These are phyloP conservation scores for Chaetomium tenue DNA, from an alignment of 495 filamentous ascomycete species.

Conservation along the genomic window DNA sequence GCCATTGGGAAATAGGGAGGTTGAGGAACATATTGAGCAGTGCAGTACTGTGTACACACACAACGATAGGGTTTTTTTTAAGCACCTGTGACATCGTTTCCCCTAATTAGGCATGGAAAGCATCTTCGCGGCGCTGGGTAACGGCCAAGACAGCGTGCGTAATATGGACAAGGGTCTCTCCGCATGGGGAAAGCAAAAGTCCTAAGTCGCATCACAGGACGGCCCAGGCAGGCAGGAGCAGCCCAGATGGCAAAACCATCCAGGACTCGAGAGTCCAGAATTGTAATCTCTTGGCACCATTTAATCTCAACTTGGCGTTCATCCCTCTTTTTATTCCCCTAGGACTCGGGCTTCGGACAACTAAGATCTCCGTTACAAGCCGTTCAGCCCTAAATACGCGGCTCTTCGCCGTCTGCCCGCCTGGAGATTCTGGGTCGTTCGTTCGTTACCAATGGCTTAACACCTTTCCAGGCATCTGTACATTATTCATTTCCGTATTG, in stretches of 20 bases:
- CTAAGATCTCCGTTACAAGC: neutral
- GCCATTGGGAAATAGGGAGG: no score
- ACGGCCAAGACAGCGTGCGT: no score
- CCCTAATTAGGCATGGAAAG: no score
- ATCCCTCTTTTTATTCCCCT: neutral
- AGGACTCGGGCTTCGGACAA: conserved; percentile 10
- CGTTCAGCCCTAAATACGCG: neutral
- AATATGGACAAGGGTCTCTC: no score
- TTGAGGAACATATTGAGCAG: no score
- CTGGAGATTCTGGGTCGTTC: neutral
- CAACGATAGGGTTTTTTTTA: no score
- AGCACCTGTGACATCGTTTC: no score
- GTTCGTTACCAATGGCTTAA: no score
- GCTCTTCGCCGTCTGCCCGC: neutral
- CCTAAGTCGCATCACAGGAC: neutral
- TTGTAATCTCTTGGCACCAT: conserved; percentile 2
- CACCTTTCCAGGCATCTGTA: neutral
- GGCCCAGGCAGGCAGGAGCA: no score
- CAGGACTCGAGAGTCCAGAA: neutral
- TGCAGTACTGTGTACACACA: no score
- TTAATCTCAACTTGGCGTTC: neutral
- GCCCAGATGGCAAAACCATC: no score
- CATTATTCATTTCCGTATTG: neutral
- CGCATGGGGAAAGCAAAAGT: neutral
- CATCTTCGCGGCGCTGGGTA: no score